Conservation (phyloP, 129 eudicot species). For the Arctium lappa region DNA sequence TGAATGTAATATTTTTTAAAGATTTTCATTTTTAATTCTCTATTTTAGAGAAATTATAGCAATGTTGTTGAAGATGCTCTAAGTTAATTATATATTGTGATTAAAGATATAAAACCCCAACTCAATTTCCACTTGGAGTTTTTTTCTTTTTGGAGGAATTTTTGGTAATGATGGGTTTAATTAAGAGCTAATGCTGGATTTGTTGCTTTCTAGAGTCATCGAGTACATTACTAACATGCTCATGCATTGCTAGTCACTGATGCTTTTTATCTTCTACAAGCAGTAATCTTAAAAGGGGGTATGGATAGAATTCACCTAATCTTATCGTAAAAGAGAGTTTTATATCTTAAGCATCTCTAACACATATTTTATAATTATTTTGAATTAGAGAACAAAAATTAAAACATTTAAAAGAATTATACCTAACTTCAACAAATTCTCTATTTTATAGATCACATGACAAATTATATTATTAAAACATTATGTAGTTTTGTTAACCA, state of each 20-base stretch:
- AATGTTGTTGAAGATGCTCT: too few species aligned
- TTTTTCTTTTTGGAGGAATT: conserved; percentile 18
- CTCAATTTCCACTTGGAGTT: conserved; percentile 26
- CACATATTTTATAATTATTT: too few species aligned
- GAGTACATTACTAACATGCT: conserved; percentile 27
- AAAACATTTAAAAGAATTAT: too few species aligned
- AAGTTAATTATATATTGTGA: conserved; percentile 1
- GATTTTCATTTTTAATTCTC: too few species aligned
- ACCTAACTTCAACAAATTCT: too few species aligned
- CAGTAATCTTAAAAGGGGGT: neutral
- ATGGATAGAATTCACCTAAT: neutral
- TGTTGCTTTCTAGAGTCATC: conserved; percentile 30
- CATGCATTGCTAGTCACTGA: conserved; percentile 22
- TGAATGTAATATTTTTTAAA: too few species aligned
- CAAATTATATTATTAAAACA: too few species aligned
- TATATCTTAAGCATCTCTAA: neutral
- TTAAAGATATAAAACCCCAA: conserved; percentile 15
- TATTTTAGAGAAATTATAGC: too few species aligned
- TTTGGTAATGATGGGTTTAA: conserved; percentile 17
- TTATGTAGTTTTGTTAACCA: too few species aligned
- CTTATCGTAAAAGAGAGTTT: too few species aligned
- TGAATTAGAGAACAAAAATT: too few species aligned
- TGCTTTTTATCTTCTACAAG: conserved; percentile 10
- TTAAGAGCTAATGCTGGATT: conserved; percentile 29
- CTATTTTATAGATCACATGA: too few species aligned